Conservation (phyloP, 2,329 filamentous ascomycete species). For the Monilinia laxa region DNA sequence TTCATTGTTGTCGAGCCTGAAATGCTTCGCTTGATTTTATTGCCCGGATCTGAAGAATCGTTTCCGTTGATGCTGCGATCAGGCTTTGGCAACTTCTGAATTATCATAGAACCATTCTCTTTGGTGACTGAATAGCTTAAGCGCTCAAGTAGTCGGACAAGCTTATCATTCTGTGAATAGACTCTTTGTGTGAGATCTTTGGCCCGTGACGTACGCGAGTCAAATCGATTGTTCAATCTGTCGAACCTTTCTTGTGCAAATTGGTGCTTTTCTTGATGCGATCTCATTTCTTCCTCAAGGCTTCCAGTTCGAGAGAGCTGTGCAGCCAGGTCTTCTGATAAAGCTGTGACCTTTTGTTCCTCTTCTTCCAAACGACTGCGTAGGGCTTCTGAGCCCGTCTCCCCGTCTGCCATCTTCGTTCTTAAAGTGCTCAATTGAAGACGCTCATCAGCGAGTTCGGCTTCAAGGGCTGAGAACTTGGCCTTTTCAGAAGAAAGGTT, state of each 20-base stretch:
- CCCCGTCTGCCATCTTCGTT: constrained; percentile 73
- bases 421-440: constrained; percentile 68
- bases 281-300: constrained; percentile 72
- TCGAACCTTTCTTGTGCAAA: constrained; percentile 53
- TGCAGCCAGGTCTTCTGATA: constrained; percentile 70
- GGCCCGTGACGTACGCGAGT: constrained; percentile 68
- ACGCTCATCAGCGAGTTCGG: constrained; percentile 62
- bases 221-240: constrained; percentile 56
- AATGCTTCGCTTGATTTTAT: constrained; percentile 50
- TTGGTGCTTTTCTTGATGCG: constrained; percentile 64
- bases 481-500: constrained; percentile 54
- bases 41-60: constrained; percentile 57
- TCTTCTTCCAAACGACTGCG: constrained; percentile 73
- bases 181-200: constrained; percentile 83
- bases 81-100: constrained; percentile 67
- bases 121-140: constrained; percentile 81
- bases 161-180: constrained; percentile 78
- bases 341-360: constrained; percentile 65
- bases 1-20: constrained; percentile 56
- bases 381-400: constrained; percentile 77
- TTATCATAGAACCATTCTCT: constrained; percentile 68
- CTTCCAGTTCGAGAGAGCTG: constrained; percentile 74
- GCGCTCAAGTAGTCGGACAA: constrained; percentile 80
- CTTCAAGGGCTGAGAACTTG: constrained; percentile 54
- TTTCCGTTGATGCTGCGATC: constrained; percentile 61